These are phyloP conservation scores for Arxiozyma slooffiae DNA, from an alignment of 1,139 yeast genomes.

Conservation along the genomic window DNA sequence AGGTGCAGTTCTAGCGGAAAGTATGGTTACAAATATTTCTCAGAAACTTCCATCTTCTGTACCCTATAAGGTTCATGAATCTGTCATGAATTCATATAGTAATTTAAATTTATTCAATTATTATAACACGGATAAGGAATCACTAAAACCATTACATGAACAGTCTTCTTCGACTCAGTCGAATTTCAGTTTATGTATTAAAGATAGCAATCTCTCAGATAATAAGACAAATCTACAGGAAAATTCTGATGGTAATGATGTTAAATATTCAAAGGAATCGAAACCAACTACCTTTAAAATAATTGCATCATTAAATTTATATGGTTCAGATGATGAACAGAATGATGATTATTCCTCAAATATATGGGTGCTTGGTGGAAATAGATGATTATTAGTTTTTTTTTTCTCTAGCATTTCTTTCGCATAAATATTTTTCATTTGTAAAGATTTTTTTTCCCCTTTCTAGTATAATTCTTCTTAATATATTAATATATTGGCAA, in stretches of 20 bases:
- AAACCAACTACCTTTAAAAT: constrained; percentile 5
- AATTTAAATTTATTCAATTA: neutral
- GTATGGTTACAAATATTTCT: neutral
- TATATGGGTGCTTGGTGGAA: constrained; percentile 10
- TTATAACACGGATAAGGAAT: neutral
- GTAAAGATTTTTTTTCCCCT: neutral
- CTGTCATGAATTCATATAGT: neutral
- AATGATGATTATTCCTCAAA: constrained; percentile 8
- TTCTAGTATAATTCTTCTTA: too few species aligned
- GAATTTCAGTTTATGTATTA: constrained; percentile 16
- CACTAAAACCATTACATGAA: neutral
- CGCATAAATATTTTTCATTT: too few species aligned
- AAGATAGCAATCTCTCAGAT: constrained; percentile 8
- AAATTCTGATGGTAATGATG: neutral
- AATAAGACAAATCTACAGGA: neutral
- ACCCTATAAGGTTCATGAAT: neutral
- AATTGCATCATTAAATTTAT: constrained; percentile 8
- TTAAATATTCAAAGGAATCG: neutral
- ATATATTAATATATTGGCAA: neutral
- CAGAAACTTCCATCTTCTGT: neutral
- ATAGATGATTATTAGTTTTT: constrained; percentile 1
- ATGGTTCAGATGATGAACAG: constrained; percentile 4
- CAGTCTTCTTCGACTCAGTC: constrained; percentile 3
- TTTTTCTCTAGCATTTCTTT: too few species aligned
- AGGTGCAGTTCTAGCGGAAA: constrained; percentile 1